Evolutionary conservation across 2,329 filamentous ascomycete species (phyloP), one percentile per base, ranked within the genome.

Genomic region (Rutstroemia sp.): DNA sequence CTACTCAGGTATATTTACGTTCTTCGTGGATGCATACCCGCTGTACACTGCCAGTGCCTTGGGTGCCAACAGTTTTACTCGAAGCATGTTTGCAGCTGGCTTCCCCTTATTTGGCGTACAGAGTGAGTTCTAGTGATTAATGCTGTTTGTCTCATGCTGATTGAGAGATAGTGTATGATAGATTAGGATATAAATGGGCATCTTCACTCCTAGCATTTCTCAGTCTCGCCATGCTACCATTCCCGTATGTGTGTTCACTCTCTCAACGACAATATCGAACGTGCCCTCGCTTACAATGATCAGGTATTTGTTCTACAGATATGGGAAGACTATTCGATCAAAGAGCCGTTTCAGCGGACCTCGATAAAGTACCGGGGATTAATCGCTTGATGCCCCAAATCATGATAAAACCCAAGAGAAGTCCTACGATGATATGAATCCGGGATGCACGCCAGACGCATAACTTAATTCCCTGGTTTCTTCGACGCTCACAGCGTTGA

Each of bases 1-100:
- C 27, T 96, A 89, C 71, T 86, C 83, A 53, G 89, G 90, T 51
- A 83, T 95, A 62, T 96, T 95, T 71, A 94, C 89, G 14, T 96
- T 95, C 73, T 61, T 69, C 72, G 86, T 89, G 63, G 88, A 90
- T 69, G 86, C 87, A 17, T 91, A 92, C 70, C 86, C 87, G 51
- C 71, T 82, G 25, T 90, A 88, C 68, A 86, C 87, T 17, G 88
- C 87, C 46, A 84, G 80, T 57, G 89, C 90, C 3, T 77, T 95
- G 70, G 89, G 91, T 12, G 89, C 89, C 44, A 94, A 95, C 65
- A 87, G 85, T 45, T 89, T 94, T 69, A 81, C 87, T 56, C 80
- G 90, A 49, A 88, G 84, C 60, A 76, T 79, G n/a, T 92, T 94
- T 73, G 90, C 86, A 78, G 89, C 87, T 53, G 81, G 83, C 2